A percentile compares a stretch with the other conserved stretches of the same genome.
Evolutionary conservation across 495 filamentous ascomycete species (phyloP).

Genomic region (Hypoxylon cercidicola): DNA sequence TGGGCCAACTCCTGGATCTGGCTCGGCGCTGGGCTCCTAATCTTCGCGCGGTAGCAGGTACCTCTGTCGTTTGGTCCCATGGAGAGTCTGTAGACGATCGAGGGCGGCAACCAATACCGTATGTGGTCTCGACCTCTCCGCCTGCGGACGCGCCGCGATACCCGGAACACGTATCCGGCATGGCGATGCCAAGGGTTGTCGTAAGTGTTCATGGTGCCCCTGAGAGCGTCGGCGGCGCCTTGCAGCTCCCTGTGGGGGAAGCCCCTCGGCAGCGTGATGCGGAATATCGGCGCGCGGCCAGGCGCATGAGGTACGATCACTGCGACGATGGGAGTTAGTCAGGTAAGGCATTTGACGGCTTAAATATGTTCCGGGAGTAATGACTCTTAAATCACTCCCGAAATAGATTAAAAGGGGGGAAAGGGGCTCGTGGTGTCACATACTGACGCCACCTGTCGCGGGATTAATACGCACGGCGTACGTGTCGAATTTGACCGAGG

Average conservation of each 20-base stretch:
- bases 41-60: neutral
- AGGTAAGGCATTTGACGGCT: too few relatives aligned
- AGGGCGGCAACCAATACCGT: slow-evolving; percentile 19
- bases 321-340: too few relatives aligned
- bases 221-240: slow-evolving; percentile 1
- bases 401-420: too few relatives aligned
- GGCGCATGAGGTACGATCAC: neutral
- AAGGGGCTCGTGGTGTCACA: too few relatives aligned
- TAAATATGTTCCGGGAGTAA: too few relatives aligned
- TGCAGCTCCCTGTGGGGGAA: neutral
- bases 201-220: neutral
- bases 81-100: slow-evolving; percentile 7
- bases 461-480: slow-evolving; percentile 12
- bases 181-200: slow-evolving; percentile 22
- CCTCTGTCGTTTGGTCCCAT: neutral
- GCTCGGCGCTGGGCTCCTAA: neutral
- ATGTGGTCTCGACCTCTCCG: neutral
- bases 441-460: neutral
- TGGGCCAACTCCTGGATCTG: neutral
- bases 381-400: too few relatives aligned
- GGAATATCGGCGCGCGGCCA: slow-evolving; percentile 18
- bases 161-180: slow-evolving; percentile 27
- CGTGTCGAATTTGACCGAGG: slow-evolving; percentile 27
- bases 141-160: neutral
- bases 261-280: slow-evolving; percentile 17